phyloP scores from a whole-genome alignment of 2,329 filamentous ascomycete species.

The Fusarium pseudonygamai region DNA sequence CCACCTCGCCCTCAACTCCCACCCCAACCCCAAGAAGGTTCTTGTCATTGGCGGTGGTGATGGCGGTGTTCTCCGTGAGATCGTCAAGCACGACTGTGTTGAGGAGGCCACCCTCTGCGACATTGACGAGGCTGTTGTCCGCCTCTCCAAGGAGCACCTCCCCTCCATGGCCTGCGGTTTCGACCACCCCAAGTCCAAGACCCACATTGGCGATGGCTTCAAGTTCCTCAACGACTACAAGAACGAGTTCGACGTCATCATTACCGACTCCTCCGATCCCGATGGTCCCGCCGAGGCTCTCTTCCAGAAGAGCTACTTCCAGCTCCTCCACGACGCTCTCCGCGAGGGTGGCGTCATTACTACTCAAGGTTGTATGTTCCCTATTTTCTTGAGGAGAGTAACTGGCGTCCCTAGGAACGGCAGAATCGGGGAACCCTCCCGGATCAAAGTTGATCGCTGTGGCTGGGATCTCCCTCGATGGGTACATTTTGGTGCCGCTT shows the following conservation, averaged over 20 bases:
- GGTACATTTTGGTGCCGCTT: slow-evolving; percentile 38
- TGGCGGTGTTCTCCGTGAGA: slow-evolving; percentile 95
- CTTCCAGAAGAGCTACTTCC: slow-evolving; percentile 99
- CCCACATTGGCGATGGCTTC: slow-evolving; percentile 96
- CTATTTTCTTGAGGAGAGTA: slow-evolving; percentile 63
- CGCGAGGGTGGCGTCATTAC: slow-evolving; percentile 97
- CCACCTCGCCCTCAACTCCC: slow-evolving; percentile 96
- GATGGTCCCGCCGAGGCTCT: slow-evolving; percentile 95
- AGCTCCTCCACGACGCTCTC: slow-evolving; percentile 89
- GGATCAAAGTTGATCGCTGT: slow-evolving; percentile 33
- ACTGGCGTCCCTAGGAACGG: slow-evolving; percentile 49
- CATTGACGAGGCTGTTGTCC: slow-evolving; percentile 98
- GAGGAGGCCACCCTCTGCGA: slow-evolving; percentile 97
- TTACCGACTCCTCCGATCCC: slow-evolving; percentile 97
- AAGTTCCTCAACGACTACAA: slow-evolving; percentile 97
- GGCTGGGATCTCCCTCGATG: slow-evolving; percentile 37
- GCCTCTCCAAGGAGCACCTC: slow-evolving; percentile 97
- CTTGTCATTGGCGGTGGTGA: slow-evolving; percentile 98
- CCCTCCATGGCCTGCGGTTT: slow-evolving; percentile 94
- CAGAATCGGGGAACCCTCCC: slow-evolving; percentile 39
- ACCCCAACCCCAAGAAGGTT: slow-evolving; percentile 98
- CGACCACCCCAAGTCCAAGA: slow-evolving; percentile 91
- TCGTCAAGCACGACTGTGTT: slow-evolving; percentile 98
- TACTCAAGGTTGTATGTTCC: slow-evolving; percentile 99
- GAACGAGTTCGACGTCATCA: slow-evolving; percentile 98